Evolutionary conservation across 208 protist genomes (phyloP), one percentile per base, ranked within the genome.

Genomic region (Vickermania ingenoplastis): DNA sequence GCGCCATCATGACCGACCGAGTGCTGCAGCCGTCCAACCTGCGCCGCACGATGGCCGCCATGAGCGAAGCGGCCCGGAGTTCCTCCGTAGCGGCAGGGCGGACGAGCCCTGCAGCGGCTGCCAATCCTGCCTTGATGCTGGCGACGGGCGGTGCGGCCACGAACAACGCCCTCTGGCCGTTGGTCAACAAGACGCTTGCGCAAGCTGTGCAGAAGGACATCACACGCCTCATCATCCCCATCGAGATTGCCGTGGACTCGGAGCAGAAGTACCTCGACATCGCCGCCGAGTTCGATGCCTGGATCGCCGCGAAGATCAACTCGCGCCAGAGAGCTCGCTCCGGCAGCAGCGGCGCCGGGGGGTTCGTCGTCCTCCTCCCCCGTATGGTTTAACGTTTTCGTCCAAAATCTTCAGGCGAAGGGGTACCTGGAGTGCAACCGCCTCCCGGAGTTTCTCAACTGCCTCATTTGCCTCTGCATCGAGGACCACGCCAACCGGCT

Each of bases 401-500:
- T 94, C 28, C 63, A 80, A 59, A 91, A 69, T 50, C 69, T 97
- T 49, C 89, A 95, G 69, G 65, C 81, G 50, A 58, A 85, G 31
- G 75, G 79, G 49, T 81, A 96, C 62, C 75, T 98, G 25, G 90
- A 92, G 57, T 89, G 74, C 52, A 48, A 69, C 13, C 79, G 89
- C 66, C 68, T 94, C 41, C 59, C 75, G 29, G 77, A 65, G 26
- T 97, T 97, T 71, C 78, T 97, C 63, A 65, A 76, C 31, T 65
- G 90, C 24, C 76, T 71, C 49, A 74, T 96, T 13, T 86, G 91
- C 29, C 76, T 93, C 23, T 85, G 84, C 56, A 82, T 98, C 14
- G 92, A 97, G 62, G 78, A 93, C 69, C 97, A 93, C 78, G 75
- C 81, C 31, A 91, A 75, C 31, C 71, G 52, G 41, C 66, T 81